Percentiles rank a stretch among this genome's conserved stretches.
phyloP scores from a whole-genome alignment of 768 basidiomycete species.

The Lyophyllum decastes region DNA sequence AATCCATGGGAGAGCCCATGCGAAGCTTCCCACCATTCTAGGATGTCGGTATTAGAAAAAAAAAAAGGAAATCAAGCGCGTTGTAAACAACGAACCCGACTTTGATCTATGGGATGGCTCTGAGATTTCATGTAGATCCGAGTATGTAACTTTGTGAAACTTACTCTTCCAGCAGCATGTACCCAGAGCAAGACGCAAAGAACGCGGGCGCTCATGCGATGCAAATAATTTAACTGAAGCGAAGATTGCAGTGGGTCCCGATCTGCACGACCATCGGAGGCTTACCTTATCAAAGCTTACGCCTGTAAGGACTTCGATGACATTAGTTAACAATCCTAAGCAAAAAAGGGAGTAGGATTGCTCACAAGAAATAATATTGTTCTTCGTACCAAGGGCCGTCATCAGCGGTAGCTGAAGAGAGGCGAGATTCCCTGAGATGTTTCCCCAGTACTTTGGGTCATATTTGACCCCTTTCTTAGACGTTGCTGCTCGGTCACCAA shows the following conservation, averaged over 20 bases:
- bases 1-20: constrained; percentile 26
- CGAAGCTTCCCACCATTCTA: constrained; percentile 16
- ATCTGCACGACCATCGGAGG: not conserved
- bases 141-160: constrained; percentile 10
- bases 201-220: constrained; percentile 51
- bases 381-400: constrained; percentile 54
- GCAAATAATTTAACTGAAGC: constrained; percentile 41
- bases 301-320: constrained; percentile 48
- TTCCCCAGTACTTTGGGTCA: constrained; percentile 39
- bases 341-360: not conserved
- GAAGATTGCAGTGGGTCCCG: not conserved
- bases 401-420: constrained; percentile 55
- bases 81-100: constrained; percentile 12
- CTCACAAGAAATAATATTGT: constrained; percentile 49
- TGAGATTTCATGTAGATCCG: not conserved
- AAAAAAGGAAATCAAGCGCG: not conserved
- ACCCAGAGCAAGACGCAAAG: constrained; percentile 49
- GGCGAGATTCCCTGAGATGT: constrained; percentile 45
- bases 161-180: constrained; percentile 46
- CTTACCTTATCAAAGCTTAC: constrained; percentile 46
- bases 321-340: not conserved
- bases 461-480: constrained; percentile 29
- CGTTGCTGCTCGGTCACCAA: constrained; percentile 25
- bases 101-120: constrained; percentile 11
- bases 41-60: not conserved